Evolutionary conservation across 2,329 filamentous ascomycete genomes (phyloP), one percentile per base, ranked within the genome.

Genomic region (Diaporthe citriasiana): DNA sequence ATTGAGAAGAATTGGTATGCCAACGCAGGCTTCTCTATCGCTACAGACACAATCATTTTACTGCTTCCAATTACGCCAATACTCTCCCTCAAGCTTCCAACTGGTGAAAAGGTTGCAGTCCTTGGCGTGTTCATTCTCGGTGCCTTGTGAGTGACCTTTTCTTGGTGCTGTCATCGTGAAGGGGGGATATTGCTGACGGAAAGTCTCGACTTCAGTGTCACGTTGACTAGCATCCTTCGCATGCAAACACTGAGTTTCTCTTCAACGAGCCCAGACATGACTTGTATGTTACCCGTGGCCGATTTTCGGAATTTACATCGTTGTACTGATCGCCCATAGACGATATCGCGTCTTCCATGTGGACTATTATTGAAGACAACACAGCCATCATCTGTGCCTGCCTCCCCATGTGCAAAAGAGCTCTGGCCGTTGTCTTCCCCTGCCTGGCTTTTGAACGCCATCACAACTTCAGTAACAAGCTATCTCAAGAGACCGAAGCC

Each of bases 321-420:
- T 6, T 27, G 15, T 68, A 22, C 47, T 68, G 17, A 68, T 9
- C 4, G 9, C 25, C 9, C 1, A 6, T 13, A 68, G 63, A 53
- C 33, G 63, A 68, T 10, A 68, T 68, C 30, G 63, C 63, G 40
- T 68, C 63, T 0, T 68, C 63, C 33, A 68, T 68, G 63, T 68
- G 63, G 63, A 68, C 63, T 13, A 68, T 68, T 7, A 68, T 68
- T 8, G 63, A 68, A 53, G 63, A 68, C 63, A 68, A 68, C 33
- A 68, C 63, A 19, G 63, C 63, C n/a, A 68, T 68, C 47, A 68
- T 68, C n/a, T 68, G 63, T 6, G 63, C 63, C 0, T 68, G 63
- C 15, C 63, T 68, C 1, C 63, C 63, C 0, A 68, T 68, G 63
- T 53, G 63, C 10, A 68, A 68, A 19, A 38, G 63, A 27, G 5